Percentiles rank a stretch among this genome's conserved stretches.
Evolutionary conservation across 192 early-diverging fungal species (phyloP).

Genomic region (Spinellus fusiger): DNA sequence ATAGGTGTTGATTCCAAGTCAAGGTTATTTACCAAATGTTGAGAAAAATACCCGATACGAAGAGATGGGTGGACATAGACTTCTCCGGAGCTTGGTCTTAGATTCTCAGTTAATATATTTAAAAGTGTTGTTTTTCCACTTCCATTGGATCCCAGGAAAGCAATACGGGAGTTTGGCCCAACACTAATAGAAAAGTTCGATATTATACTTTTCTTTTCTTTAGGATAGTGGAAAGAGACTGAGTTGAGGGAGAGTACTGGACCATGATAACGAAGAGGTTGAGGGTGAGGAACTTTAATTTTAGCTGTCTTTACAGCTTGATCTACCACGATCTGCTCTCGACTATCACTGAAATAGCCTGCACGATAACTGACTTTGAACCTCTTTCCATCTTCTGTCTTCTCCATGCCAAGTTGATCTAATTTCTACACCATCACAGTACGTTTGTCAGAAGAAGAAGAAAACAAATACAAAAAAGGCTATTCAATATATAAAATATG

Average conservation of each 20-base stretch:
- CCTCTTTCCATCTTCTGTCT: constrained; percentile 59
- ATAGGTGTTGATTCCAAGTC: constrained; percentile 47
- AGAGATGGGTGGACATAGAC: constrained; percentile 58
- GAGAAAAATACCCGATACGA: constrained; percentile 79
- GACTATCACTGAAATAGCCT: constrained; percentile 43
- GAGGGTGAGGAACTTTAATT: constrained; percentile 66
- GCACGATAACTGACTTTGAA: constrained; percentile 58
- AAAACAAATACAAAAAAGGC: background rate
- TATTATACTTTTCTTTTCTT: constrained; percentile 37
- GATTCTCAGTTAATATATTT: constrained; percentile 61
- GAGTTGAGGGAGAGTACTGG: constrained; percentile 60
- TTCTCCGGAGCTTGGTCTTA: constrained; percentile 54
- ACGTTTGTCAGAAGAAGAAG: background rate
- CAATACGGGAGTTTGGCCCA: constrained; percentile 61
- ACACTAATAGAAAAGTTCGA: constrained; percentile 66
- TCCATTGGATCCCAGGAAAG: constrained; percentile 79
- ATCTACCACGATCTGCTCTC: constrained; percentile 54
- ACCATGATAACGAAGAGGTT: constrained; percentile 56
- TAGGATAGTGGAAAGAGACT: constrained; percentile 41
- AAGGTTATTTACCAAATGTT: constrained; percentile 74
- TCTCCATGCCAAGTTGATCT: constrained; percentile 60
- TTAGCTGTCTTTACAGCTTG: constrained; percentile 48
- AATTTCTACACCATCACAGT: constrained; percentile 41
- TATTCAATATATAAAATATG: background rate
- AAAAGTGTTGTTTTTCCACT: constrained; percentile 78